These are phyloP conservation scores for Peronospora destructor DNA, from an alignment of 352 stramenopile species.

Conservation along the genomic window DNA sequence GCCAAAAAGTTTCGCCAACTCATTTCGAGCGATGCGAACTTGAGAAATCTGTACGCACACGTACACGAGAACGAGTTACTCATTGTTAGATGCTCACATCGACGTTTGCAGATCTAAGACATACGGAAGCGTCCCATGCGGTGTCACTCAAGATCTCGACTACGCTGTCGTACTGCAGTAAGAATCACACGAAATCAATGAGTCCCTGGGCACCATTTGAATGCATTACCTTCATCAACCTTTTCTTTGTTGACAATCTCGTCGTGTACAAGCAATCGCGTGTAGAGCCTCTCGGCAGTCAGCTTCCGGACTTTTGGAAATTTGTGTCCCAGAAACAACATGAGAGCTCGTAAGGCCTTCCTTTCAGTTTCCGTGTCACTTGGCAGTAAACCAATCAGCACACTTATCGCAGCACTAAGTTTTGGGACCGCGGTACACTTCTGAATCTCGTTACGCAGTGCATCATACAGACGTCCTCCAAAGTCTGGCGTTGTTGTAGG, in stretches of 20 bases:
- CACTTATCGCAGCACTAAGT: conserved; percentile 54
- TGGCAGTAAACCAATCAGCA: conserved; percentile 65
- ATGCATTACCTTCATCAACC: conserved; percentile 23
- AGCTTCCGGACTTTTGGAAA: conserved; percentile 84
- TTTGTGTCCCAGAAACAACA: conserved; percentile 75
- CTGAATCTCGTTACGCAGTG: conserved; percentile 62
- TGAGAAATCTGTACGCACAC: conserved; percentile 33
- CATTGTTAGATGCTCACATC: neutral
- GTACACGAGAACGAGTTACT: neutral
- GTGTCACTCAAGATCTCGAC: conserved; percentile 76
- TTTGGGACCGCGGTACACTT: conserved; percentile 57
- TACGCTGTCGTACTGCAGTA: conserved; percentile 50
- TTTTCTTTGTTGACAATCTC: conserved; percentile 59
- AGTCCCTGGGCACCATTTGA: neutral
- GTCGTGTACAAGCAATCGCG: conserved; percentile 66
- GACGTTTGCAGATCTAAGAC: neutral
- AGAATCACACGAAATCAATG: conserved; percentile 2
- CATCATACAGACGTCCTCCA: conserved; percentile 52
- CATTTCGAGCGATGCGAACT: conserved; percentile 45
- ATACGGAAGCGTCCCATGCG: conserved; percentile 74
- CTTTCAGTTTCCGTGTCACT: conserved; percentile 49
- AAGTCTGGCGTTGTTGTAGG: conserved; percentile 31
- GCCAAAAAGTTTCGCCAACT: conserved; percentile 54
- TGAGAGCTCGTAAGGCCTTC: conserved; percentile 56
- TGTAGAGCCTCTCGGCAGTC: conserved; percentile 80